Evolutionary conservation across 768 basidiomycete genomes (phyloP).

Genomic region (Hydnomerulius pinastri): DNA sequence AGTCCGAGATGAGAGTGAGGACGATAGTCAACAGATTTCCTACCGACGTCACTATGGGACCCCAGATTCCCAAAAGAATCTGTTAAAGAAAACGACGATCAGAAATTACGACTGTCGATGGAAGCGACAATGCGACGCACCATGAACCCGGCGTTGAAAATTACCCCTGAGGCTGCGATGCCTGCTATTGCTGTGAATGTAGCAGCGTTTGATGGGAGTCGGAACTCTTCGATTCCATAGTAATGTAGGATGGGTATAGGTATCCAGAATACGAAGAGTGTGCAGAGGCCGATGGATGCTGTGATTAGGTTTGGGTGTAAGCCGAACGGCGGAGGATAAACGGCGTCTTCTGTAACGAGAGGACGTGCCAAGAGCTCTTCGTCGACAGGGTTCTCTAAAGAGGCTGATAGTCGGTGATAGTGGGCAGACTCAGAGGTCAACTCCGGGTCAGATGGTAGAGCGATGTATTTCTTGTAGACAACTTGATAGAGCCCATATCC

Average conservation of each 20-base stretch:
- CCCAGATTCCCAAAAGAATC: constrained; percentile 85
- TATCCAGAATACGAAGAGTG: constrained; percentile 74
- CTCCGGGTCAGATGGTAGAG: constrained; percentile 67
- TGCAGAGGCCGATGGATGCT: constrained; percentile 76
- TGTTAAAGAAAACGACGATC: constrained; percentile 30
- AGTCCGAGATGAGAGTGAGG: constrained; percentile 79
- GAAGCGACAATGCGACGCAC: constrained; percentile 37
- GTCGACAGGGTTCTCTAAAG: constrained; percentile 32
- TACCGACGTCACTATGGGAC: constrained; percentile 84
- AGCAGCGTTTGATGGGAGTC: constrained; percentile 52
- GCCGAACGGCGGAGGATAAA: constrained; percentile 75
- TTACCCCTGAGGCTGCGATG: constrained; percentile 69
- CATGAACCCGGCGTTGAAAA: constrained; percentile 89
- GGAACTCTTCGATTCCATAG: constrained; percentile 64
- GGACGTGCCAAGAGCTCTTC: constrained; percentile 17
- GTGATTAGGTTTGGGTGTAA: constrained; percentile 84
- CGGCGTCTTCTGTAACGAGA: constrained; percentile 31
- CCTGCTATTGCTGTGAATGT: constrained; percentile 58
- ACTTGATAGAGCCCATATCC: constrained; percentile 81
- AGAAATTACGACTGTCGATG: background rate
- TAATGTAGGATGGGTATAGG: constrained; percentile 76
- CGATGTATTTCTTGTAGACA: constrained; percentile 78
- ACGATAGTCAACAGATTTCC: constrained; percentile 95
- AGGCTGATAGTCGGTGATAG: constrained; percentile 48
- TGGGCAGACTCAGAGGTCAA: constrained; percentile 36